These are phyloP conservation scores for Leccinum variicolor DNA, from an alignment of 768 basidiomycete species.

Conservation along the genomic window DNA sequence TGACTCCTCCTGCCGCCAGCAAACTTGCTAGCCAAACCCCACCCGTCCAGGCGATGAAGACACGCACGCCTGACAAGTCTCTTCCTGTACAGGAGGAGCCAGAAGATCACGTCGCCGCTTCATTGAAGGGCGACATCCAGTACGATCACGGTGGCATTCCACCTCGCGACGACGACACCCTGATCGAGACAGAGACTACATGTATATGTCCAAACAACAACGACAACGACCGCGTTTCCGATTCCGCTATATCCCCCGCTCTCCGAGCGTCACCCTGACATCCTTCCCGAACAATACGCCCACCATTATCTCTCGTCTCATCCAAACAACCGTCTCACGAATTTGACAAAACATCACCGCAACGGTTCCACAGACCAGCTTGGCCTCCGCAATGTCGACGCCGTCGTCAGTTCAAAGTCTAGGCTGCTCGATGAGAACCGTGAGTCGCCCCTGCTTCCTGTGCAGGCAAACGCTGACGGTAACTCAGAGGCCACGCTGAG, in stretches of 20 bases:
- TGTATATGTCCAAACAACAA: slow-evolving; percentile 30
- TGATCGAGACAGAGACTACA: slow-evolving; percentile 39
- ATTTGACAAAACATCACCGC: slow-evolving; percentile 48
- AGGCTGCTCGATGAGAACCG: slow-evolving; percentile 25
- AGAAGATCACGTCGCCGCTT: slow-evolving; percentile 53
- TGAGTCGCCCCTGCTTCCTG: slow-evolving; percentile 20
- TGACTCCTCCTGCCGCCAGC: slow-evolving; percentile 35
- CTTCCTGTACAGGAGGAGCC: slow-evolving; percentile 75
- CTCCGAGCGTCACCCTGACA: slow-evolving; percentile 56
- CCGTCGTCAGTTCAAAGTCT: slow-evolving; percentile 49
- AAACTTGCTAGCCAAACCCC: slow-evolving; percentile 51
- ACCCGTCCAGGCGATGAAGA: slow-evolving; percentile 46
- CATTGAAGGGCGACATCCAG: slow-evolving; percentile 37
- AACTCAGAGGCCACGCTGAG: slow-evolving; percentile 15
- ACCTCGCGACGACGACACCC: slow-evolving; percentile 44
- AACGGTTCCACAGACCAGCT: slow-evolving; percentile 61
- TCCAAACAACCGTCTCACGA: slow-evolving; percentile 28
- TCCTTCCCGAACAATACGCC: slow-evolving; percentile 48
- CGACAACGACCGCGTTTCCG: slow-evolving; percentile 40
- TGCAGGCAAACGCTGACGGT: slow-evolving; percentile 15
- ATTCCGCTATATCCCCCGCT: slow-evolving; percentile 66
- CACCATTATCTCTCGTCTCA: slow-evolving; percentile 31
- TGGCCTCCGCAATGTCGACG: slow-evolving; percentile 57
- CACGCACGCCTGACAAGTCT: slow-evolving; percentile 64
- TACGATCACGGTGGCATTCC: slow-evolving; percentile 37